These are phyloP conservation scores for Penicillium sp. DNA, from an alignment of 2,329 filamentous ascomycete species.

Conservation along the genomic window DNA sequence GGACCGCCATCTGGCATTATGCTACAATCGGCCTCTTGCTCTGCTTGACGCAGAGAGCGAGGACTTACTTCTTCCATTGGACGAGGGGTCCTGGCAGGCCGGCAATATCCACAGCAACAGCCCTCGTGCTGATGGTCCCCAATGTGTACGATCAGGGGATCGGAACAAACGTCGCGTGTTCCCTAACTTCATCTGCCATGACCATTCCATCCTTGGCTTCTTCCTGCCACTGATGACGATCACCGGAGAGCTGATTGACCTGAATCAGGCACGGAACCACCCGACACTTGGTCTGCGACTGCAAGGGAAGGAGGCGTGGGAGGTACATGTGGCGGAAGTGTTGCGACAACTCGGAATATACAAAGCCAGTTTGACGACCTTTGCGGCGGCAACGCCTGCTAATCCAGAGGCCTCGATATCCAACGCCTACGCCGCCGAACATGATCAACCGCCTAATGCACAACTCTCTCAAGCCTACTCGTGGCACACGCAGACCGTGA, in stretches of 20 bases:
- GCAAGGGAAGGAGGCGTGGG: slow-evolving; percentile 71
- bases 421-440: slow-evolving; percentile 56
- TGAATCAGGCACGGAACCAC: slow-evolving; percentile 85
- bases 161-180: slow-evolving; percentile 58
- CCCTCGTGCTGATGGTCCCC: slow-evolving; percentile 38
- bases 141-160: slow-evolving; percentile 35
- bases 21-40: slow-evolving; percentile 86
- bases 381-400: slow-evolving; percentile 25
- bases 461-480: slow-evolving; percentile 34
- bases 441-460: slow-evolving; percentile 52
- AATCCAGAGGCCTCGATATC: slow-evolving; percentile 28
- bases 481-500: slow-evolving; percentile 74
- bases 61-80: slow-evolving; percentile 77
- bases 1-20: slow-evolving; percentile 83
- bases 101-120: slow-evolving; percentile 67
- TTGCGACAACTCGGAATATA: slow-evolving; percentile 75
- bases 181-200: slow-evolving; percentile 79
- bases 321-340: slow-evolving; percentile 75
- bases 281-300: slow-evolving; percentile 76
- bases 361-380: slow-evolving; percentile 65
- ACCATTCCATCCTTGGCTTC: slow-evolving; percentile 86
- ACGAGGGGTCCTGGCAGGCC: slow-evolving; percentile 81
- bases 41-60: slow-evolving; percentile 86
- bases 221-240: slow-evolving; percentile 95
- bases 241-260: slow-evolving; percentile 82